Conservation (phyloP, 2,329 filamentous ascomycete species). For the Sporothrix brasiliensis region DNA sequence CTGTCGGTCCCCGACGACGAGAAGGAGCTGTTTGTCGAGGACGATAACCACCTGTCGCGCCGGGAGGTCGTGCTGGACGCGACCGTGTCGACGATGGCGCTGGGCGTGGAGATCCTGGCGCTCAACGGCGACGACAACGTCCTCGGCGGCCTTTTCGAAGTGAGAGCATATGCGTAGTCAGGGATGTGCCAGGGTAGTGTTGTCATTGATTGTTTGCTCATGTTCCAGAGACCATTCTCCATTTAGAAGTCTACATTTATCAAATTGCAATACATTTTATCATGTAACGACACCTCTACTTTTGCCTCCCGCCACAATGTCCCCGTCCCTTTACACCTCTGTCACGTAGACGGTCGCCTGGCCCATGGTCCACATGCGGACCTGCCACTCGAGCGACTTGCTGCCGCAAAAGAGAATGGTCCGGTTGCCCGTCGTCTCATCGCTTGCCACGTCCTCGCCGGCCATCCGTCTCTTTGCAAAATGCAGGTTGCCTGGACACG, state of each 20-base stretch:
- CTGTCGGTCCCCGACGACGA: constrained; percentile 32
- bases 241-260: not conserved
- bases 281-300: too few species aligned
- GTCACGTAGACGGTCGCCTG: constrained; percentile 28
- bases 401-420: constrained; percentile 37
- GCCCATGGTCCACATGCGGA: constrained; percentile 37
- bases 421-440: not conserved
- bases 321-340: not conserved
- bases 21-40: constrained; percentile 36
- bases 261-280: not conserved
- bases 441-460: constrained; percentile 16
- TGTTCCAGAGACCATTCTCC: not conserved
- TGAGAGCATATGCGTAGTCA: constrained; percentile 34
- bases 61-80: constrained; percentile 34
- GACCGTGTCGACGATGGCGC: constrained; percentile 16
- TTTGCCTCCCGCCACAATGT: too few species aligned
- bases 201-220: not conserved
- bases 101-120: constrained; percentile 38
- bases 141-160: constrained; percentile 38
- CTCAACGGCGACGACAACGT: constrained; percentile 37
- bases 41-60: constrained; percentile 37
- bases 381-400: constrained; percentile 39
- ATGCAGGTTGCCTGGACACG: not conserved
- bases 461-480: constrained; percentile 31
- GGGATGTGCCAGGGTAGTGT: too few species aligned